Evolutionary conservation across 2,329 filamentous ascomycete species (phyloP).

Genomic region (Xylogone sp.): DNA sequence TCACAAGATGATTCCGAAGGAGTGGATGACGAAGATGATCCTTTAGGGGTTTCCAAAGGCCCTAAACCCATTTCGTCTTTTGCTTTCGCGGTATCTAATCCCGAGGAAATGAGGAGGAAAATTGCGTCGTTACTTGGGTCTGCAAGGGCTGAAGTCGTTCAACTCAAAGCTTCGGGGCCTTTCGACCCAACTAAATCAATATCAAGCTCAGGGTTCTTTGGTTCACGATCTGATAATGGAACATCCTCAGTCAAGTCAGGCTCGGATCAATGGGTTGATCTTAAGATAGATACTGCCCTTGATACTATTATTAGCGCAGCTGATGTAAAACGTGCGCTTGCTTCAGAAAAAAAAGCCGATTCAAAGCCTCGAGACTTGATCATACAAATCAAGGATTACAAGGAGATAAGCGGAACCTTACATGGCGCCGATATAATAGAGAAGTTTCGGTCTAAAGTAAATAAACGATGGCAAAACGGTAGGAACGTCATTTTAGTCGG

Average conservation of each 20-base stretch:
- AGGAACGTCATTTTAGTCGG: conserved; percentile 74
- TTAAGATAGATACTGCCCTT: conserved; percentile 56
- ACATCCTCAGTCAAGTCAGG: conserved; percentile 16
- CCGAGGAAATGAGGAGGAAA: background rate
- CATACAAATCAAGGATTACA: conserved; percentile 76
- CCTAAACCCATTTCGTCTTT: background rate
- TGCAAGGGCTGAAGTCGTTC: background rate
- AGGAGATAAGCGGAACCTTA: conserved; percentile 67
- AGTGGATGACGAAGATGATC: conserved; percentile 31
- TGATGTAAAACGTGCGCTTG: conserved; percentile 27
- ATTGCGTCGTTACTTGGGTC: background rate
- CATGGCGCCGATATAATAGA: conserved; percentile 68
- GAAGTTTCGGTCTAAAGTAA: conserved; percentile 67
- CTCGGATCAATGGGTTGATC: conserved; percentile 53
- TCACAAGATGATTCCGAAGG: conserved; percentile 39
- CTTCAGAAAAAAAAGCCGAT: conserved; percentile 4
- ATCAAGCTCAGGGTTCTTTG: conserved; percentile 3
- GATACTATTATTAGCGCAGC: conserved; percentile 52
- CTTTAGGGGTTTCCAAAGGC: background rate
- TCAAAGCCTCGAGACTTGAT: conserved; percentile 48
- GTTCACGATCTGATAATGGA: background rate
- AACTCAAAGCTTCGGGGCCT: background rate
- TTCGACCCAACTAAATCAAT: conserved; percentile 1
- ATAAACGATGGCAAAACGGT: conserved; percentile 67
- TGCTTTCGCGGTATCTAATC: background rate